These are phyloP conservation scores for Xylariaceae sp. DNA, from an alignment of 2,329 filamentous ascomycete species.

Conservation along the genomic window DNA sequence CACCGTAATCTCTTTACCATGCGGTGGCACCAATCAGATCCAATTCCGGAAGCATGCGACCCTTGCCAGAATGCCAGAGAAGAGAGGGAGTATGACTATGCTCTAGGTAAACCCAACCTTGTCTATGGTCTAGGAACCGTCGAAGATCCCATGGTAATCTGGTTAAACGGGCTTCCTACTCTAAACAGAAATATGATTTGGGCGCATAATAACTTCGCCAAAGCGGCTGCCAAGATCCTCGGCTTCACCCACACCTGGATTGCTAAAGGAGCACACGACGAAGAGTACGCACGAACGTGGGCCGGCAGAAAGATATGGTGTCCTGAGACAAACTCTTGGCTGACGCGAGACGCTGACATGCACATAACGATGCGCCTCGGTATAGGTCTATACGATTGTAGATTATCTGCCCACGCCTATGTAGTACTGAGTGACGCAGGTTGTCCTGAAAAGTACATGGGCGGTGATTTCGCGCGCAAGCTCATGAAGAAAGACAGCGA, in stretches of 20 bases:
- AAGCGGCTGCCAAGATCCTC: conserved; percentile 14
- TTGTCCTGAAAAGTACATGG: conserved; percentile 10
- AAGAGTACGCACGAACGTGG: conserved; percentile 2
- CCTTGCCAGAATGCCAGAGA: conserved; percentile 8
- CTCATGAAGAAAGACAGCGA: not conserved
- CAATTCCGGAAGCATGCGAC: conserved; percentile 10
- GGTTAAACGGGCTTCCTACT: conserved; percentile 1
- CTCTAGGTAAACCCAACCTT: conserved; percentile 10
- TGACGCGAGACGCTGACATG: conserved; percentile 9
- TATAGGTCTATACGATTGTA: conserved; percentile 9
- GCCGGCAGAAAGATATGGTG: not conserved
- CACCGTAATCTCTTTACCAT: too few relatives aligned
- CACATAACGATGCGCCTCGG: conserved; percentile 16
- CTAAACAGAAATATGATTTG: conserved; percentile 6
- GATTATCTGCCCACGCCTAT: conserved; percentile 9
- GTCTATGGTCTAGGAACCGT: conserved; percentile 9
- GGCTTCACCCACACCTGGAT: conserved; percentile 15
- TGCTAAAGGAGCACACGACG: conserved; percentile 1
- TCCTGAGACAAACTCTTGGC: not conserved
- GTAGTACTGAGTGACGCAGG: conserved; percentile 5
- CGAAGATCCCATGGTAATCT: conserved; percentile 13
- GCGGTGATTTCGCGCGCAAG: not conserved
- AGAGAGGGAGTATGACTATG: conserved; percentile 10
- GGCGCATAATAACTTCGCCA: conserved; percentile 18
- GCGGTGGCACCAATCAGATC: conserved; percentile 5